Evolutionary conservation across 1,139 yeast genomes (phyloP).

Genomic region (Candida freyschussii): DNA sequence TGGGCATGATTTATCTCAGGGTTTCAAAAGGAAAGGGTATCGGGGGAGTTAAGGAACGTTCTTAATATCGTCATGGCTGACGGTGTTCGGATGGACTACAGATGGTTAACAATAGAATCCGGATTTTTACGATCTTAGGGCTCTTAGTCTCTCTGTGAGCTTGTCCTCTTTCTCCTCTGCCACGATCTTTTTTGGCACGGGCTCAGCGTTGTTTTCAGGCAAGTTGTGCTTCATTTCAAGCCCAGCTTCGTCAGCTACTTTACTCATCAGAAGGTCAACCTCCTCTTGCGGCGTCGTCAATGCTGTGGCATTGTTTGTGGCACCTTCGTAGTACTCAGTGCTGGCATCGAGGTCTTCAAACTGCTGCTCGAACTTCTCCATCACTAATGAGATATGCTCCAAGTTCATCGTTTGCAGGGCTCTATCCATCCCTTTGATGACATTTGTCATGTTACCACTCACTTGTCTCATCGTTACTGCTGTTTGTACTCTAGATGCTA

Average conservation of each 20-base stretch:
- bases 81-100: no score
- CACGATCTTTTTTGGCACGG: conserved; percentile 39
- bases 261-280: conserved; percentile 85
- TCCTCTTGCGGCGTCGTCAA: conserved; percentile 91
- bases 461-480: conserved; percentile 97
- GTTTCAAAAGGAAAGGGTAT: no score
- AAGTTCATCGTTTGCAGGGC: conserved; percentile 95
- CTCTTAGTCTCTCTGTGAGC: conserved; percentile 82
- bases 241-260: conserved; percentile 98
- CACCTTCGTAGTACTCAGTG: conserved; percentile 86
- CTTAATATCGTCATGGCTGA: no score
- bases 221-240: conserved; percentile 81
- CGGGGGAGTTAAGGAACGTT: no score
- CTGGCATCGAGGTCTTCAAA: conserved; percentile 95
- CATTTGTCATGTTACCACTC: conserved; percentile 89
- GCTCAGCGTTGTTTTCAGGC: conserved; percentile 29
- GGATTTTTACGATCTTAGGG: conserved; percentile 56
- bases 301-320: conserved; percentile 86
- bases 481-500: conserved; percentile 92
- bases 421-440: conserved; percentile 92
- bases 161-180: conserved; percentile 82
- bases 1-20: no score
- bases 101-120: no score
- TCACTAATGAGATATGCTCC: conserved; percentile 84
- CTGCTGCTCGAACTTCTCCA: conserved; percentile 96